A percentile compares a stretch with the other conserved stretches of the same genome.
Conservation (phyloP, 2,329 filamentous ascomycete species). For the Elsinoe arachidis region DNA sequence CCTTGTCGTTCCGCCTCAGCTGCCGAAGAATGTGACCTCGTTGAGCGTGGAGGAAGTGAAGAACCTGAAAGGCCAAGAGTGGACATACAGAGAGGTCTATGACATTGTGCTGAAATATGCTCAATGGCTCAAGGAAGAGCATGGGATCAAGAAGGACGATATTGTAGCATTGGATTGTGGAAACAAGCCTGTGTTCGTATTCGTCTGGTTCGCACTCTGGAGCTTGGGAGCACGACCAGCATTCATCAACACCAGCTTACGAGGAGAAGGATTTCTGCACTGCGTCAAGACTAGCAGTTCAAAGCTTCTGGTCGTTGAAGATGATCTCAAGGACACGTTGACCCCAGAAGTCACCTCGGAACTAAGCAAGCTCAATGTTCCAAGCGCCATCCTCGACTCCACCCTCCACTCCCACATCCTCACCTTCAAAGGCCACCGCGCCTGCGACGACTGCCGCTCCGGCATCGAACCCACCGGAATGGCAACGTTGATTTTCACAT, state of each 20-base stretch:
- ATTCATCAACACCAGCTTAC: slow-evolving; percentile 81
- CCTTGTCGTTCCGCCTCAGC: slow-evolving; percentile 24
- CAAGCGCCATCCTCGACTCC: slow-evolving; percentile 58
- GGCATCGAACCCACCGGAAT: slow-evolving; percentile 39
- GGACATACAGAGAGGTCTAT: slow-evolving; percentile 71
- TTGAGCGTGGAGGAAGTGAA: slow-evolving; percentile 19
- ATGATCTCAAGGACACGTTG: slow-evolving; percentile 47
- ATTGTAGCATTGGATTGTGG: slow-evolving; percentile 74
- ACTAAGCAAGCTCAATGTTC: slow-evolving; percentile 37
- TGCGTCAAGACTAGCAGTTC: slow-evolving; percentile 62
- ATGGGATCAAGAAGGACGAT: slow-evolving; percentile 58
- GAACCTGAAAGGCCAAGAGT: slow-evolving; percentile 30
- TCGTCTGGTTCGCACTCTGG: slow-evolving; percentile 71
- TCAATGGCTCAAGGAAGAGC: slow-evolving; percentile 59
- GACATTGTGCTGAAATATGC: slow-evolving; percentile 63
- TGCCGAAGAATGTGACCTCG: slow-evolving; percentile 15
- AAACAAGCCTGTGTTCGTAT: slow-evolving; percentile 71
- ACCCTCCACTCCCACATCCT: slow-evolving; percentile 42
- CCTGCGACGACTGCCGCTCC: slow-evolving; percentile 24
- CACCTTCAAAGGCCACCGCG: slow-evolving; percentile 21
- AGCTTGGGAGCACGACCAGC: slow-evolving; percentile 73
- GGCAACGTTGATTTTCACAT: slow-evolving; percentile 73
- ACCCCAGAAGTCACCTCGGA: slow-evolving; percentile 42
- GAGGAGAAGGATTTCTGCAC: slow-evolving; percentile 61
- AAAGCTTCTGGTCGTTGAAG: slow-evolving; percentile 61